A percentile compares a stretch with the other conserved stretches of the same genome.
Conservation (phyloP, 73 alveolate genomes). For the Urostyla sp. region DNA sequence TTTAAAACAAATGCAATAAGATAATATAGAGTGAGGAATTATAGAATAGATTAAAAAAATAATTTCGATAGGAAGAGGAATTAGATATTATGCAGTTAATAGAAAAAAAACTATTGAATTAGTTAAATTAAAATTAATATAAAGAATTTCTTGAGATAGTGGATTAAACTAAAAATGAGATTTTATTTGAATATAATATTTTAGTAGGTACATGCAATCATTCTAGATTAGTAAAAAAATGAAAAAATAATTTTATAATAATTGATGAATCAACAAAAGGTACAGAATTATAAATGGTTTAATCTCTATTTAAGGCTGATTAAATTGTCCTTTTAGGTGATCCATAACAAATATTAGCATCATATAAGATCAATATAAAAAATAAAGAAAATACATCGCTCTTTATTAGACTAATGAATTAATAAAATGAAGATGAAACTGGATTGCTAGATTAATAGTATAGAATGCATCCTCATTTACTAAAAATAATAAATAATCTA, state of each 20-base stretch:
- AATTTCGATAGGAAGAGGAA: too few species aligned
- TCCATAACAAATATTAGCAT: neutral
- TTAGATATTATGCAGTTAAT: neutral
- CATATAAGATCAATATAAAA: neutral
- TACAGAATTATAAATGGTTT: neutral
- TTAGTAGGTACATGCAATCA: slow-evolving; percentile 3
- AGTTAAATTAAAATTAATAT: neutral
- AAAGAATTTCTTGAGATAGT: neutral
- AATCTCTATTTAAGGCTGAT: neutral
- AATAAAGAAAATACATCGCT: neutral
- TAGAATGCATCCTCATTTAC: slow-evolving; percentile 26
- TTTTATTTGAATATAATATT: neutral
- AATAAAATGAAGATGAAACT: neutral
- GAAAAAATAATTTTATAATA: neutral
- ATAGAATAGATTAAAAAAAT: too few species aligned
- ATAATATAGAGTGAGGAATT: too few species aligned
- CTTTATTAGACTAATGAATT: neutral
- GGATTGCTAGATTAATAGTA: neutral
- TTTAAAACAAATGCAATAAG: too few species aligned
- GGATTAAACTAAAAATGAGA: neutral
- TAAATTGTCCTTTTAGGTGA: slow-evolving; percentile 11
- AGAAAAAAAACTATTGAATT: neutral
- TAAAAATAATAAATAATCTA: neutral
- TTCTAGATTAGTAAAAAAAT: neutral
- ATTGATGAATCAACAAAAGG: slow-evolving; percentile 39